Evolutionary conservation across 2,329 filamentous ascomycete genomes (phyloP).

Genomic region (Pseudogymnoascus destructans): DNA sequence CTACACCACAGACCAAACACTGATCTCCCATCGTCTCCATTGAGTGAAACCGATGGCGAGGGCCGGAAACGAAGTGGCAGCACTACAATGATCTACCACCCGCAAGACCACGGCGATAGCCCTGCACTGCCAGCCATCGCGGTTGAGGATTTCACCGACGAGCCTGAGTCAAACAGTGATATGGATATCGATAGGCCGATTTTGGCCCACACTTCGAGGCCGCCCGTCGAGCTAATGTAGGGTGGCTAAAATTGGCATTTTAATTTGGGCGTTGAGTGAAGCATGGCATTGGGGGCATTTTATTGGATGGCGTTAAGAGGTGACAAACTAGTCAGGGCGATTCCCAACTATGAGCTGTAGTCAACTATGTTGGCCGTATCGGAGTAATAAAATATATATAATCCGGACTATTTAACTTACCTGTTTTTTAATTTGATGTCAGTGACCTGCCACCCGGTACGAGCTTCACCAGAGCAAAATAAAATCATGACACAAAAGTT

Average conservation of each 20-base stretch:
- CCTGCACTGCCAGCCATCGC: slow-evolving; percentile 50
- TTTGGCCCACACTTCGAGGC: slow-evolving; percentile 46
- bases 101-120: slow-evolving; percentile 40
- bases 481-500: neutral
- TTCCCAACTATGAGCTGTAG: neutral
- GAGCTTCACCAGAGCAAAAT: neutral
- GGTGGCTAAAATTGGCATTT: neutral
- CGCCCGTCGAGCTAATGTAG: slow-evolving; percentile 53
- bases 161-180: slow-evolving; percentile 32
- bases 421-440: neutral
- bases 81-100: slow-evolving; percentile 53
- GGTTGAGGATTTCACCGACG: slow-evolving; percentile 54
- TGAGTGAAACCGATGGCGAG: slow-evolving; percentile 27
- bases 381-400: neutral
- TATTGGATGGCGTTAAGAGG: neutral
- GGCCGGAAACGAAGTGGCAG: slow-evolving; percentile 40
- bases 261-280: neutral
- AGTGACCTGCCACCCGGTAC: neutral
- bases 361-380: neutral
- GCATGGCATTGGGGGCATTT: slow-evolving; percentile 4
- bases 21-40: slow-evolving; percentile 31
- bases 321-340: neutral
- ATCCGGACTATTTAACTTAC: neutral
- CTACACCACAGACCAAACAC: slow-evolving; percentile 35
- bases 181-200: slow-evolving; percentile 35